These are phyloP conservation scores for Pichia heedii DNA, from an alignment of 805 yeast species.

Conservation along the genomic window DNA sequence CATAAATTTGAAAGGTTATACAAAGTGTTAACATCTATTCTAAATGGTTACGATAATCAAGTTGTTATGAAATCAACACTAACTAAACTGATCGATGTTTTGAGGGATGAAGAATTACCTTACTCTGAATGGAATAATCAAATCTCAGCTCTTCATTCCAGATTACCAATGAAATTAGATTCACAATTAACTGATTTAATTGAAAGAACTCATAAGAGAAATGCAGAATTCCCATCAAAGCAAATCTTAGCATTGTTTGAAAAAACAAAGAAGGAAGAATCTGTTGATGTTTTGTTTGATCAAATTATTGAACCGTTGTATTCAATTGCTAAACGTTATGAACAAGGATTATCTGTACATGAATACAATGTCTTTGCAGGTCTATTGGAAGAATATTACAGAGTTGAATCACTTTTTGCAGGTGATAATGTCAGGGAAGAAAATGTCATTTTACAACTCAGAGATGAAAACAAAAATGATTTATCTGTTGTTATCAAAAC, in stretches of 20 bases:
- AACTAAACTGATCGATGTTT: slow-evolving; percentile 57
- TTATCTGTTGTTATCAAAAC: slow-evolving; percentile 61
- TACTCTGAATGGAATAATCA: slow-evolving; percentile 85
- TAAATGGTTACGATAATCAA: slow-evolving; percentile 92
- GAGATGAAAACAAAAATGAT: slow-evolving; percentile 80
- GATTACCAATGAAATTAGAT: slow-evolving; percentile 76
- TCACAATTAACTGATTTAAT: slow-evolving; percentile 53
- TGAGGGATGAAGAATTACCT: slow-evolving; percentile 78
- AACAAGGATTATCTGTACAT: slow-evolving; percentile 72
- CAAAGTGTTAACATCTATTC: slow-evolving; percentile 62
- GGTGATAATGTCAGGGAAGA: slow-evolving; percentile 77
- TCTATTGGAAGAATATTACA: slow-evolving; percentile 62
- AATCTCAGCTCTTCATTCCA: slow-evolving; percentile 84
- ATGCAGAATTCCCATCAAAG: slow-evolving; percentile 89
- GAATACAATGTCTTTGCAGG: slow-evolving; percentile 69
- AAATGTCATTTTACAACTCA: slow-evolving; percentile 74
- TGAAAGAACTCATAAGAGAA: slow-evolving; percentile 54
- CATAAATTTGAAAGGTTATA: slow-evolving; percentile 57
- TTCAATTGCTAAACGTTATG: slow-evolving; percentile 59
- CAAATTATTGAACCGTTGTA: slow-evolving; percentile 65
- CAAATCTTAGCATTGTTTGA: slow-evolving; percentile 66
- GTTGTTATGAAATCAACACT: slow-evolving; percentile 83
- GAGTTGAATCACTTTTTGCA: slow-evolving; percentile 69
- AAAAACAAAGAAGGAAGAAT: slow-evolving; percentile 42
- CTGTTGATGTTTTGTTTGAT: slow-evolving; percentile 40